Conservation (phyloP, 2,329 filamentous ascomycete species). For the Talaromyces funiculosus region DNA sequence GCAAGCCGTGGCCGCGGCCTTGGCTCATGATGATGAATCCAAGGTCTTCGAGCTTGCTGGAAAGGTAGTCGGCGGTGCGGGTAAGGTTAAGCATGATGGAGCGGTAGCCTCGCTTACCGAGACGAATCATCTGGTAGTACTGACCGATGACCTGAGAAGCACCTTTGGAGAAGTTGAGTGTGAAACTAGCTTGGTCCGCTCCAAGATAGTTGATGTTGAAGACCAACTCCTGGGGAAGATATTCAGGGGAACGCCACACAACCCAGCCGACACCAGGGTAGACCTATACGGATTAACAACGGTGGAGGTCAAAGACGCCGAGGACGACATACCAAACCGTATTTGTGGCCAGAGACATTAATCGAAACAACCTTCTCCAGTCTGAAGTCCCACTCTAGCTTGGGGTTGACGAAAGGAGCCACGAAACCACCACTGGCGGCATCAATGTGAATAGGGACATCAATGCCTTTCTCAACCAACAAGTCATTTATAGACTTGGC, state of each 20-base stretch:
- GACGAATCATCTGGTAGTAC: constrained; percentile 94
- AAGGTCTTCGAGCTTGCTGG: constrained; percentile 63
- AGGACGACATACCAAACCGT: constrained; percentile 48
- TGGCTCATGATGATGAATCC: constrained; percentile 88
- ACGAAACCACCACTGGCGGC: constrained; percentile 91
- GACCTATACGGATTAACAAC: constrained; percentile 37
- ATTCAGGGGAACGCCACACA: constrained; percentile 78
- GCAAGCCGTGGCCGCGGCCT: constrained; percentile 69
- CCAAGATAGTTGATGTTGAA: constrained; percentile 99
- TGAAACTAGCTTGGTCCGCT: constrained; percentile 91
- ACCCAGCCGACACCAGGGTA: constrained; percentile 95
- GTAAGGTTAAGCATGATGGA: constrained; percentile 94
- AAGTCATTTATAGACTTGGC: constrained; percentile 88
- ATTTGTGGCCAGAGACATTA: constrained; percentile 92
- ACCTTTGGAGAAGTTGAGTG: constrained; percentile 94
- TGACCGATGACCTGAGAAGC: constrained; percentile 92
- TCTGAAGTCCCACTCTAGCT: constrained; percentile 86
- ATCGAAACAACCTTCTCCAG: constrained; percentile 85
- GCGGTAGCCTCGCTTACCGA: constrained; percentile 87
- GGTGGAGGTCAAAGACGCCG: no score
- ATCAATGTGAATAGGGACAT: constrained; percentile 88
- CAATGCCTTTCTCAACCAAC: constrained; percentile 65
- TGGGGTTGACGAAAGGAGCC: constrained; percentile 79
- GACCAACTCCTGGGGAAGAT: constrained; percentile 81
- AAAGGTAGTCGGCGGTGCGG: constrained; percentile 80